A percentile compares a stretch with the other conserved stretches of the same genome.
phyloP scores from a whole-genome alignment of 2,329 filamentous ascomycete species.

The Aaosphaeria pasadenensis region DNA sequence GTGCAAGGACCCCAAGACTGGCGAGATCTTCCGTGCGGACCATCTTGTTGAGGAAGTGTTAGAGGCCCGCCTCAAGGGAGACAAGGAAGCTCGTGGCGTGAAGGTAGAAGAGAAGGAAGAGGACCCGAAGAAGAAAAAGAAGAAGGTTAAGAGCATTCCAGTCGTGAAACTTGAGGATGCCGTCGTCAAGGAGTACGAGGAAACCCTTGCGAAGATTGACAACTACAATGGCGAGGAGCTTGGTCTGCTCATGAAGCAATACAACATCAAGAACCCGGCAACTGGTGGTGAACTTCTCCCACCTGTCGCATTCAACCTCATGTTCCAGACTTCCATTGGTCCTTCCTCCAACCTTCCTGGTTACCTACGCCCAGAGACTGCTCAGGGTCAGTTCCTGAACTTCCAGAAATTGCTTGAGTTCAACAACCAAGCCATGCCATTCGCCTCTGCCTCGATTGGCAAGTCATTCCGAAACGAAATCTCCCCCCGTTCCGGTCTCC shows the following conservation, averaged over 20 bases:
- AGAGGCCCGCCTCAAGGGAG: constrained; percentile 79
- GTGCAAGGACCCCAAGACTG: constrained; percentile 97
- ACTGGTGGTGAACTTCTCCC: constrained; percentile 74
- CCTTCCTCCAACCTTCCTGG: constrained; percentile 82
- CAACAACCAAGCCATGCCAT: constrained; percentile 93
- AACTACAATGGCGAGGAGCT: constrained; percentile 89
- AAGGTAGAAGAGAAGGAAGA: constrained; percentile 74
- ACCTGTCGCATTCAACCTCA: constrained; percentile 93
- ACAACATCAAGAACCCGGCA: constrained; percentile 83
- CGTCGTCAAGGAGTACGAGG: constrained; percentile 84
- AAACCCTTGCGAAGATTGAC: constrained; percentile 87
- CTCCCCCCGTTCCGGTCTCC: constrained; percentile 83
- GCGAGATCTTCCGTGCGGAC: constrained; percentile 93
- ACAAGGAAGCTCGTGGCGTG: constrained; percentile 88
- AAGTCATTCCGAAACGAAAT: constrained; percentile 99
- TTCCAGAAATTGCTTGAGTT: constrained; percentile 95
- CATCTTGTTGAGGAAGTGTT: constrained; percentile 95
- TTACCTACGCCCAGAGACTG: constrained; percentile 71
- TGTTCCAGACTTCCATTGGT: constrained; percentile 96
- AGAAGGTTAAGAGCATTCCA: constrained; percentile 59
- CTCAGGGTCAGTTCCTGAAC: constrained; percentile 96
- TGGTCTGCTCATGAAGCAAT: constrained; percentile 79
- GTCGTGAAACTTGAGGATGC: constrained; percentile 83
- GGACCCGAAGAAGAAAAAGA: constrained; percentile 85
- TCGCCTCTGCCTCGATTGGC: constrained; percentile 94